phyloP scores from a whole-genome alignment of 805 yeast genomes.

The Maudiozyma pseudohumilis region DNA sequence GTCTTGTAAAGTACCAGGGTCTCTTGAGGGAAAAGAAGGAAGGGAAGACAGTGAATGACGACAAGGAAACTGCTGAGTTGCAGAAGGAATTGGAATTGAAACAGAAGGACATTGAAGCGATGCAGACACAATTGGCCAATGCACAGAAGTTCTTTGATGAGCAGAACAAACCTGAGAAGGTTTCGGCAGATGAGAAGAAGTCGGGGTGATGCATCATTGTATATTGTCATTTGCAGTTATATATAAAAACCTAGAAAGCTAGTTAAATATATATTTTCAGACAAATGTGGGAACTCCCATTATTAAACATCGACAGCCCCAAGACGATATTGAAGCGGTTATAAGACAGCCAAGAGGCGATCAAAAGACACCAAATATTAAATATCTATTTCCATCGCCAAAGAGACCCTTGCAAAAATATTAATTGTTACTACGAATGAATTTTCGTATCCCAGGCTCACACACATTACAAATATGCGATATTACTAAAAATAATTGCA shows the following conservation, averaged over 20 bases:
- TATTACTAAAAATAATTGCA: too few relatives aligned
- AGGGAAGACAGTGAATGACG: slow-evolving; percentile 8
- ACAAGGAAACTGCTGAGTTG: slow-evolving; percentile 28
- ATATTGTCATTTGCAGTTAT: neutral
- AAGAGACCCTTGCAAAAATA: too few relatives aligned
- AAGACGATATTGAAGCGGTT: neutral
- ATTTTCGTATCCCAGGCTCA: too few relatives aligned
- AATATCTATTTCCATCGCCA: too few relatives aligned
- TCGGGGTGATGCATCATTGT: neutral
- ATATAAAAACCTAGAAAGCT: neutral
- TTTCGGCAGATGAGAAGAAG: neutral
- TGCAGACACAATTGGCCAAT: slow-evolving; percentile 43
- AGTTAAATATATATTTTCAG: neutral
- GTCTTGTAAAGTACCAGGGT: slow-evolving; percentile 41
- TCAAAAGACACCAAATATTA: too few relatives aligned
- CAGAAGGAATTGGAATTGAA: slow-evolving; percentile 32
- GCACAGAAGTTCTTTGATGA: slow-evolving; percentile 41
- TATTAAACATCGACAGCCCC: neutral
- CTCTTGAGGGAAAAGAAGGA: slow-evolving; percentile 14
- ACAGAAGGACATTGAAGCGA: slow-evolving; percentile 36
- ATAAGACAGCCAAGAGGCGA: too few relatives aligned
- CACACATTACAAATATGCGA: too few relatives aligned
- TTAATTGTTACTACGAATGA: too few relatives aligned
- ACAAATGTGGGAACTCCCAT: too few relatives aligned
- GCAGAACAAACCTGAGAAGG: slow-evolving; percentile 6